phyloP scores from a whole-genome alignment of 805 yeast genomes.

The Candida schatavii region DNA sequence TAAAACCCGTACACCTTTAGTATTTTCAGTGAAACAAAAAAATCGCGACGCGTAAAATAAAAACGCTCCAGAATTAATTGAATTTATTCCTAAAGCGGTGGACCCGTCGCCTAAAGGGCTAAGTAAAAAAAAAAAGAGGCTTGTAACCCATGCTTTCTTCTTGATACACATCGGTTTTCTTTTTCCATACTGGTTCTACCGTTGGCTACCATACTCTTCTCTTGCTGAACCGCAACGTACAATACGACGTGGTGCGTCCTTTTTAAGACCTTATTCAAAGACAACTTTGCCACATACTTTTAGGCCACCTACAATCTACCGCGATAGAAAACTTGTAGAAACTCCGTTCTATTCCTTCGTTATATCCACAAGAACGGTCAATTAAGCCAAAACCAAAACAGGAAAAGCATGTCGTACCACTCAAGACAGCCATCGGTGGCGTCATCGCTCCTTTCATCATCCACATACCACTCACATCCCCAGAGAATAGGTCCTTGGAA shows the following conservation, averaged over 20 bases:
- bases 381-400: neutral
- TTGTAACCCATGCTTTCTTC: neutral
- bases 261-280: no score
- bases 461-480: constrained; percentile 44
- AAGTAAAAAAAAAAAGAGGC: neutral
- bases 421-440: constrained; percentile 62
- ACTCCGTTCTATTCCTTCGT: constrained; percentile 4
- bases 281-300: no score
- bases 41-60: neutral
- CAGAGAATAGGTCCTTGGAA: constrained; percentile 78
- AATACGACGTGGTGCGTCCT: no score
- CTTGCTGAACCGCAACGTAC: no score
- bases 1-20: neutral
- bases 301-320: no score
- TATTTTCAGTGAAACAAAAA: neutral
- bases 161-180: neutral
- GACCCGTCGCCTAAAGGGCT: neutral
- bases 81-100: constrained; percentile 2
- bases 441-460: constrained; percentile 49
- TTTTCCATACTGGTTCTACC: no score
- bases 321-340: no score
- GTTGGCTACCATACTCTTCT: no score
- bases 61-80: neutral
- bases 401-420: constrained; percentile 34
- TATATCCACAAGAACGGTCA: neutral